A percentile compares a stretch with the other conserved stretches of the same genome.
Evolutionary conservation across 306 rosid genomes (phyloP).

Genomic region (Dicorynia guianensis): DNA sequence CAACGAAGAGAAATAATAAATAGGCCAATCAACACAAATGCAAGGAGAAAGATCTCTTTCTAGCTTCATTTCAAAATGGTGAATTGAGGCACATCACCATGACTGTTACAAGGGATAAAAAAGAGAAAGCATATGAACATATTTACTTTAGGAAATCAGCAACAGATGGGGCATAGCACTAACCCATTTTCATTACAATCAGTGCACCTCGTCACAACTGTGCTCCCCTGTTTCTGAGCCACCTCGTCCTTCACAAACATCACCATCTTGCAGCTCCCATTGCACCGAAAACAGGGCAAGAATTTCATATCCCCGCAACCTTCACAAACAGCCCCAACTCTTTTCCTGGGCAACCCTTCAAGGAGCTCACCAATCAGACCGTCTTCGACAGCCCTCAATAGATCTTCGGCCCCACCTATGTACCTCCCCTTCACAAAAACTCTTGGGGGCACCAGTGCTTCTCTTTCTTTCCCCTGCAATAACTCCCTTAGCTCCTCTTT

Average conservation of each 20-base stretch:
- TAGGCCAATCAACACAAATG: background rate
- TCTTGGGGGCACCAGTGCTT: conserved; percentile 62
- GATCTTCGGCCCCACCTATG: conserved; percentile 76
- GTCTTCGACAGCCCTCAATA: conserved; percentile 69
- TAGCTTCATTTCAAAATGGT: conserved; percentile 4
- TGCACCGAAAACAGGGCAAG: conserved; percentile 79
- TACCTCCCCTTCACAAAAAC: conserved; percentile 78
- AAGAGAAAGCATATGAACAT: conserved; percentile 3
- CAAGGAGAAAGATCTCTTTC: background rate
- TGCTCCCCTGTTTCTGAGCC: conserved; percentile 45
- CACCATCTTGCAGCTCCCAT: conserved; percentile 79
- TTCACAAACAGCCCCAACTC: conserved; percentile 66
- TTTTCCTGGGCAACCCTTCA: conserved; percentile 68
- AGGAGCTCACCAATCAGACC: conserved; percentile 66
- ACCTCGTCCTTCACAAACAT: conserved; percentile 44
- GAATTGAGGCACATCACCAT: conserved; percentile 29
- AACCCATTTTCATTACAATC: conserved; percentile 92
- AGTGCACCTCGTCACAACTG: conserved; percentile 59
- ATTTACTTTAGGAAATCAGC: conserved; percentile 39
- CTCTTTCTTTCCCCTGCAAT: conserved; percentile 54
- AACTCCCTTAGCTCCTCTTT: conserved; percentile 63
- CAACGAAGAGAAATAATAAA: background rate
- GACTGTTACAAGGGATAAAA: conserved; percentile 8
- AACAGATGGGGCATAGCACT: conserved; percentile 80
- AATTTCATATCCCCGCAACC: conserved; percentile 89